Evolutionary conservation across 345 rosid species (phyloP).

Genomic region (Citrus australasica): DNA sequence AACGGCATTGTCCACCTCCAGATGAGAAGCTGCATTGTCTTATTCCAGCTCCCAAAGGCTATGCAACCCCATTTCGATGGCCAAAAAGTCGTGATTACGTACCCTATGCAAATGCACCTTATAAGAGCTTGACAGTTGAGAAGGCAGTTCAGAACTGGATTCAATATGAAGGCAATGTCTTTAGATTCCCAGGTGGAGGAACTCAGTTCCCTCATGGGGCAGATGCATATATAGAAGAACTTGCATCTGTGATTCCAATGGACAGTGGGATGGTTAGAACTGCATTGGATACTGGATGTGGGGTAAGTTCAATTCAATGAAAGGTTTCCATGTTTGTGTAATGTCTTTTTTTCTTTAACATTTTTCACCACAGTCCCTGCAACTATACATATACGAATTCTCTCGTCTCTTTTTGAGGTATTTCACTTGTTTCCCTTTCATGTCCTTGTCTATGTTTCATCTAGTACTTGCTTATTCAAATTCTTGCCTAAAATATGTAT

Average conservation of each 20-base stretch:
- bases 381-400: not conserved
- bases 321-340: not conserved
- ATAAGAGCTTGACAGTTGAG: conserved; percentile 67
- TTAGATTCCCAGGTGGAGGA: conserved; percentile 75
- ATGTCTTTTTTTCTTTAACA: not conserved
- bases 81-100: conserved; percentile 75
- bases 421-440: not conserved
- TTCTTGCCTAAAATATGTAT: not conserved
- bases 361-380: not conserved
- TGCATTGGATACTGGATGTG: conserved; percentile 65
- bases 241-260: conserved; percentile 60
- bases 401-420: not conserved
- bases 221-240: conserved; percentile 51
- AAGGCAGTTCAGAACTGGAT: conserved; percentile 78
- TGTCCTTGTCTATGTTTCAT: not conserved
- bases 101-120: conserved; percentile 67
- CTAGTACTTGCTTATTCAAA: not conserved
- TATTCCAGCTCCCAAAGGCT: conserved; percentile 67
- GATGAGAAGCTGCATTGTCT: conserved; percentile 54
- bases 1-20: conserved; percentile 61
- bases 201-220: conserved; percentile 72
- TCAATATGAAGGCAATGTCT: conserved; percentile 62
- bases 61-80: conserved; percentile 65
- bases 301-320: conserved; percentile 36
- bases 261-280: conserved; percentile 60